Evolutionary conservation across 257 asterid species (phyloP).

Genomic region (Buddleja alternifolia): DNA sequence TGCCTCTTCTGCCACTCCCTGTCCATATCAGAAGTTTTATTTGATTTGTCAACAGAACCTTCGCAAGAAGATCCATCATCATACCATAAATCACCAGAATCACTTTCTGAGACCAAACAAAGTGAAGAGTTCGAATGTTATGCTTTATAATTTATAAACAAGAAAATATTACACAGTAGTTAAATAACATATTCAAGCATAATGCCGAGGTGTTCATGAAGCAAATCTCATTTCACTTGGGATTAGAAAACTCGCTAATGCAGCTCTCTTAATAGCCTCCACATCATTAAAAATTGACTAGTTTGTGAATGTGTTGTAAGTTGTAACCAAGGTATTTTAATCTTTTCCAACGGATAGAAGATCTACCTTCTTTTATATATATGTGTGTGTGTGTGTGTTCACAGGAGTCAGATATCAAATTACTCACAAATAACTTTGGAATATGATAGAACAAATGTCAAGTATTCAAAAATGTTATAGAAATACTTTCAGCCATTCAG

Average conservation of each 20-base stretch:
- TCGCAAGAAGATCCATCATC: constrained; percentile 60
- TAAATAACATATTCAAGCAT: background rate
- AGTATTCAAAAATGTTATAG: background rate
- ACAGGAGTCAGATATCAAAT: background rate
- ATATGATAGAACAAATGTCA: background rate
- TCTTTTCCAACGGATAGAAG: background rate
- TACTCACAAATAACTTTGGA: background rate
- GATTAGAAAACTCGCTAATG: background rate
- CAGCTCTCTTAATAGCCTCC: background rate
- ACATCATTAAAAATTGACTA: background rate
- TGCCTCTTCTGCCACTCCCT: constrained; percentile 83
- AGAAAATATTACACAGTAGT: background rate
- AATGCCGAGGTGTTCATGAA: constrained; percentile 18
- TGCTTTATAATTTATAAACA: background rate
- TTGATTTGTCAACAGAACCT: constrained; percentile 39
- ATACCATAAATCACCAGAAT: constrained; percentile 58
- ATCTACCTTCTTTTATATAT: background rate
- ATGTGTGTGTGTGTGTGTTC: no score
- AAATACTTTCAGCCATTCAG: constrained; percentile 18
- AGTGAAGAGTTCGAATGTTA: background rate
- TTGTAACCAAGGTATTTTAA: background rate
- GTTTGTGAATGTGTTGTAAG: background rate
- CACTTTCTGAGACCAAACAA: constrained; percentile 45
- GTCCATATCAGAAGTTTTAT: constrained; percentile 52
- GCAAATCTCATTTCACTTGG: constrained; percentile 5